phyloP scores from a whole-genome alignment of 108 stramenopile species.

The Skeletonema potamos region DNA sequence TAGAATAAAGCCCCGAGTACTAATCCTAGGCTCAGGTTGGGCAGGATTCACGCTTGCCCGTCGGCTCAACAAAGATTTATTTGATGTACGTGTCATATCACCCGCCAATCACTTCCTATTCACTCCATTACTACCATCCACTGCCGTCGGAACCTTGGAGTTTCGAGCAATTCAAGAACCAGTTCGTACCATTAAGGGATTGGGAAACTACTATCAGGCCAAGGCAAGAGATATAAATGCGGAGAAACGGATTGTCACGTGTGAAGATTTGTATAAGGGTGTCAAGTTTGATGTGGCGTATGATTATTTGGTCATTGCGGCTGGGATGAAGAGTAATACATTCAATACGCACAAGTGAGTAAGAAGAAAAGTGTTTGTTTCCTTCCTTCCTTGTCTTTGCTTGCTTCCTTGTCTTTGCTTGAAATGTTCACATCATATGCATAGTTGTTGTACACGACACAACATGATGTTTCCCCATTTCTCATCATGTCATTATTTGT shows the following conservation, averaged over 20 bases:
- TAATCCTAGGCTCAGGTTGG: slow-evolving; percentile 79
- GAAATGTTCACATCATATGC: not conserved
- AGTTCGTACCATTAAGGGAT: slow-evolving; percentile 69
- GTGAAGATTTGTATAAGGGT: slow-evolving; percentile 64
- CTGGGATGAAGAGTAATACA: slow-evolving; percentile 92
- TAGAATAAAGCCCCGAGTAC: slow-evolving; percentile 34
- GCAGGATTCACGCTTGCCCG: slow-evolving; percentile 67
- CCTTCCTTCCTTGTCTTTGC: no score
- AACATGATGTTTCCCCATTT: no score
- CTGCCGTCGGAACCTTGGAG: slow-evolving; percentile 97
- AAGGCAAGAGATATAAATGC: slow-evolving; percentile 71
- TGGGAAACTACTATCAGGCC: slow-evolving; percentile 82
- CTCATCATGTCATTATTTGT: no score
- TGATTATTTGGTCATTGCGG: slow-evolving; percentile 88
- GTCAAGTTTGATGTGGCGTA: slow-evolving; percentile 79
- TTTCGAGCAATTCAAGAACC: slow-evolving; percentile 96
- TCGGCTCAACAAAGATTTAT: slow-evolving; percentile 45
- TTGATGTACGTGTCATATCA: slow-evolving; percentile 72
- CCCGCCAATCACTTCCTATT: slow-evolving; percentile 96
- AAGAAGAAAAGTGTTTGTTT: not conserved
- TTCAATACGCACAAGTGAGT: slow-evolving; percentile 73
- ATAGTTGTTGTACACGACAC: not conserved
- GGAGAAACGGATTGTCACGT: slow-evolving; percentile 55
- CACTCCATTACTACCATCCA: slow-evolving; percentile 93
- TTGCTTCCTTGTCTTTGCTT: no score